Conservation (phyloP, 2,329 filamentous ascomycete species). For the Aspergillus latus region DNA sequence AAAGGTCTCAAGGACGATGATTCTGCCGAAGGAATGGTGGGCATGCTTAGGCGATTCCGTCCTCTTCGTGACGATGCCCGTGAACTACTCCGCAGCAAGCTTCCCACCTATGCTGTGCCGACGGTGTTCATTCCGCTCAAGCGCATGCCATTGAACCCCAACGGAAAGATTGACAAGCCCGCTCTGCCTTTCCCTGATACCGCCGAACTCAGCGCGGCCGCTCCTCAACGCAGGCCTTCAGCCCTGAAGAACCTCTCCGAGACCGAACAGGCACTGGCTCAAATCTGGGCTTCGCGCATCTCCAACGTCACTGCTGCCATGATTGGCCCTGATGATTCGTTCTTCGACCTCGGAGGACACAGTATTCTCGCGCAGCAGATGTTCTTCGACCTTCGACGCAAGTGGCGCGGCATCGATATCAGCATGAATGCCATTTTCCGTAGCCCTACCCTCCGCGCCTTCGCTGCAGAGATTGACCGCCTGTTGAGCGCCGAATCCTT, state of each 20-base stretch:
- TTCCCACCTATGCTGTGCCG: conserved; percentile 75
- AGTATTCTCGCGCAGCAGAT: conserved; percentile 79
- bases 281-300: conserved; percentile 73
- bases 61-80: conserved; percentile 60
- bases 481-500: conserved; percentile 49
- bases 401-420: conserved; percentile 63
- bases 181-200: conserved; percentile 78
- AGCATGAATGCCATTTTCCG: conserved; percentile 71
- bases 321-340: conserved; percentile 61
- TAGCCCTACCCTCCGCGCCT: conserved; percentile 61
- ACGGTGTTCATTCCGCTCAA: conserved; percentile 71
- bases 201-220: conserved; percentile 61
- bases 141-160: conserved; percentile 77
- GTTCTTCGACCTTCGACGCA: conserved; percentile 66
- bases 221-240: conserved; percentile 51
- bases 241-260: conserved; percentile 49
- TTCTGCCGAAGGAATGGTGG: conserved; percentile 53
- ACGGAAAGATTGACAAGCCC: conserved; percentile 79
- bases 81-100: conserved; percentile 68
- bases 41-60: conserved; percentile 61
- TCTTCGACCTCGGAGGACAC: conserved; percentile 80
- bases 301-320: conserved; percentile 66
- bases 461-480: conserved; percentile 57
- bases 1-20: conserved; percentile 54
- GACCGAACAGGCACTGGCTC: conserved; percentile 67